phyloP scores from a whole-genome alignment of 2,329 filamentous ascomycete species.

The Xylariales sp. region DNA sequence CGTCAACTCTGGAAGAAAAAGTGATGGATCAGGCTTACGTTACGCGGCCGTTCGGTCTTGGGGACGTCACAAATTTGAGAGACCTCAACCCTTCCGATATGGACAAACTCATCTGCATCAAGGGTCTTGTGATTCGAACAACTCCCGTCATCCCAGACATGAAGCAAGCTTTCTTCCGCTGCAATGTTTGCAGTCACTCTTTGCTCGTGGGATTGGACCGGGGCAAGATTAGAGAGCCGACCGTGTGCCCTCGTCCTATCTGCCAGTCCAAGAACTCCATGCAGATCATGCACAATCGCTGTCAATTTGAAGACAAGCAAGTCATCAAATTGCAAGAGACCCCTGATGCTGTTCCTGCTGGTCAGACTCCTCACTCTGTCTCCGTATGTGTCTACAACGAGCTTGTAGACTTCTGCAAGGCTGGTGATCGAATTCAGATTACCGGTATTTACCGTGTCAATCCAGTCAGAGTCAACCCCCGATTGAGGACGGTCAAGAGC shows the following conservation, averaged over 20 bases:
- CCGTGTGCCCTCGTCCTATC: slow-evolving; percentile 75
- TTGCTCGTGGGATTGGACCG: slow-evolving; percentile 89
- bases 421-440: slow-evolving; percentile 90
- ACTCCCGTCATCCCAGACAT: slow-evolving; percentile 98
- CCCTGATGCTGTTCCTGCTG: slow-evolving; percentile 88
- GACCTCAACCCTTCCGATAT: slow-evolving; percentile 94
- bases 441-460: slow-evolving; percentile 97
- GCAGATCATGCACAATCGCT: slow-evolving; percentile 97
- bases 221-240: slow-evolving; percentile 94
- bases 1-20: slow-evolving; percentile 68
- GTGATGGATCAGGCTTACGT: slow-evolving; percentile 78
- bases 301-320: slow-evolving; percentile 92
- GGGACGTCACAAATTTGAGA: slow-evolving; percentile 83
- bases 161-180: slow-evolving; percentile 98
- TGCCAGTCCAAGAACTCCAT: slow-evolving; percentile 91
- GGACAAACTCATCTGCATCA: slow-evolving; percentile 92
- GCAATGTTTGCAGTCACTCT: slow-evolving; percentile 87
- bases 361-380: slow-evolving; percentile 95
- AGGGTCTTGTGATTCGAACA: slow-evolving; percentile 91
- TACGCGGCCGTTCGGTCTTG: slow-evolving; percentile 84
- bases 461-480: slow-evolving; percentile 88
- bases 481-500: slow-evolving; percentile 87
- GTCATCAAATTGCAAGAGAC: slow-evolving; percentile 99
- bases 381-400: slow-evolving; percentile 96
- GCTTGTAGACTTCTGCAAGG: slow-evolving; percentile 95